Evolutionary conservation across 768 basidiomycete genomes (phyloP).

Genomic region (Termitomyces sp.): DNA sequence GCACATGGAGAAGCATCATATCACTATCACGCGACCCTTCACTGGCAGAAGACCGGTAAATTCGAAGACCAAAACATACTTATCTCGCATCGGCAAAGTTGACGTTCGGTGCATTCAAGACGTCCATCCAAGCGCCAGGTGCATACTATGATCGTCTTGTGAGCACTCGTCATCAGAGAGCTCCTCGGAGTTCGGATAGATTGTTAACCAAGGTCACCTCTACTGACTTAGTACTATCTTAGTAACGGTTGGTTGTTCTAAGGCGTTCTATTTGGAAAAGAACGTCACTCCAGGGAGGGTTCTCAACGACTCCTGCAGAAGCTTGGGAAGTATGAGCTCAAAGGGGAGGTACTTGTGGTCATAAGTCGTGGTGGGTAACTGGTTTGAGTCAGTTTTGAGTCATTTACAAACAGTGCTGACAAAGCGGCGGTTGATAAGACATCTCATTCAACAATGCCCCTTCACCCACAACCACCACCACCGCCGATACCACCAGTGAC

Average conservation of each 20-base stretch:
- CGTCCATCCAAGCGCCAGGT: background rate
- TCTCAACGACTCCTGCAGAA: background rate
- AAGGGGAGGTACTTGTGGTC: background rate
- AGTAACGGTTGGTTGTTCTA: background rate
- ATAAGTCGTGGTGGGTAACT: background rate
- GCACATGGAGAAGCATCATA: background rate
- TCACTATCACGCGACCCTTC: background rate
- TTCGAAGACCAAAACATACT: background rate
- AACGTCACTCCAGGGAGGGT: background rate
- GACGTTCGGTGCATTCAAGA: background rate
- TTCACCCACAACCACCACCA: slow-evolving; percentile 10
- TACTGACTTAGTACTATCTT: background rate
- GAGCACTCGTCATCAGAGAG: background rate
- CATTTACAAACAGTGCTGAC: slow-evolving; percentile 7
- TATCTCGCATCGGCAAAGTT: background rate
- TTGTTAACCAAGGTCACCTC: background rate
- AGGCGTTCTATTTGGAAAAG: background rate
- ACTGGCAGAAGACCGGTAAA: background rate
- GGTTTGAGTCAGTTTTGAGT: background rate
- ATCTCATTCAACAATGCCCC: background rate
- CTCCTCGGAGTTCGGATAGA: background rate
- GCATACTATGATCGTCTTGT: background rate
- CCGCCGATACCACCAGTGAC: background rate
- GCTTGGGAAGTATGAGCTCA: background rate
- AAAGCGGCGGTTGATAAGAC: slow-evolving; percentile 11